Percentiles rank a stretch among this genome's conserved stretches.
Conservation (phyloP, 768 basidiomycete species). For the Brasilioporus rufonigricans region DNA sequence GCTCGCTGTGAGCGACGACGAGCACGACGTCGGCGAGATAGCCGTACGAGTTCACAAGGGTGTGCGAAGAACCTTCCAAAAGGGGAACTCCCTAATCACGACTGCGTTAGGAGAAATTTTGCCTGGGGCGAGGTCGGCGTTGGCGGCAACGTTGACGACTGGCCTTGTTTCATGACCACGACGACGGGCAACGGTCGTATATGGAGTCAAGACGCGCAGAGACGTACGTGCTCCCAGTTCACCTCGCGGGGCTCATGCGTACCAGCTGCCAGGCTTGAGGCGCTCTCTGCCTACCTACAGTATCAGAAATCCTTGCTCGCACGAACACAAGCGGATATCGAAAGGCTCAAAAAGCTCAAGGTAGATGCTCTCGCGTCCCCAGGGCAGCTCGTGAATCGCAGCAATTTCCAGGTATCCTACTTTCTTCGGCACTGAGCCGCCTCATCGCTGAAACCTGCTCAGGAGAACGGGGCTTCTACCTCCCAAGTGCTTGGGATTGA, state of each 20-base stretch:
- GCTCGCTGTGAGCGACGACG: constrained; percentile 31
- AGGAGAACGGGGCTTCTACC: constrained; percentile 12
- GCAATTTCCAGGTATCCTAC: constrained; percentile 35
- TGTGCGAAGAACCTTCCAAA: constrained; percentile 27
- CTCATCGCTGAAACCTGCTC: constrained; percentile 20
- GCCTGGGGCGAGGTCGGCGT: constrained; percentile 10
- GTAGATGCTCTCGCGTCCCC: constrained; percentile 37
- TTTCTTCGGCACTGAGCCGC: background rate
- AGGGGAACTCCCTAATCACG: background rate
- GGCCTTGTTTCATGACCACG: constrained; percentile 32
- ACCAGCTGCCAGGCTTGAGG: constrained; percentile 38
- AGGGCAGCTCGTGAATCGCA: constrained; percentile 30
- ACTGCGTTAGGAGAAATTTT: constrained; percentile 26
- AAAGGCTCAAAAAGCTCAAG: constrained; percentile 47
- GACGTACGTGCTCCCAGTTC: constrained; percentile 24
- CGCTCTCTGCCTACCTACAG: constrained; percentile 64
- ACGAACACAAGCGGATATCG: constrained; percentile 62
- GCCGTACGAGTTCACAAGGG: constrained; percentile 10
- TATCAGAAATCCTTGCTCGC: constrained; percentile 58
- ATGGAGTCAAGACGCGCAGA: constrained; percentile 36
- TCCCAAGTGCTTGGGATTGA: constrained; percentile 32
- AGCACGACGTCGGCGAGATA: constrained; percentile 18
- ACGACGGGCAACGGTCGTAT: constrained; percentile 22
- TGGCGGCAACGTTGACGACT: constrained; percentile 12
- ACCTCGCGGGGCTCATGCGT: background rate